Base-by-base conservation (phyloP, 768 basidiomycete genomes). In the Boletus reticuloceps region DNA sequence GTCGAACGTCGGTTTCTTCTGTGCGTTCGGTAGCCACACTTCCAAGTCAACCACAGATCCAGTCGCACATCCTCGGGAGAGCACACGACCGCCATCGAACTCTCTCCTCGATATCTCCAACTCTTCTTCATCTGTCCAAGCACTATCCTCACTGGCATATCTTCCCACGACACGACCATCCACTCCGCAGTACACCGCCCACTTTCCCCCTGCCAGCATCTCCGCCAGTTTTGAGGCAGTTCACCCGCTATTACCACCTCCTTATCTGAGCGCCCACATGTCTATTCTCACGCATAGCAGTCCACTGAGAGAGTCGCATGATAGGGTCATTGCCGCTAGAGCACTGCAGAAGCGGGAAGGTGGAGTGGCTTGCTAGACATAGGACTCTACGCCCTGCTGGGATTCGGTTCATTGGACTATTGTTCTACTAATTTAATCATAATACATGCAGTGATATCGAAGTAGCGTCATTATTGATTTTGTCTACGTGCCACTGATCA, bases 201-300 rank as follows among this genome's bases (percentile, higher is more conserved):
- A 83, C 70, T 89, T 91, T 72, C 87, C 89, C 10, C 78, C 82
- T 1, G 69, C 73, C n/a, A 84, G 82, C 52, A 77, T 81, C 17
- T 76, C 78, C 46, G 72, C 73, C 22, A 76, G 82, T 51, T 71
- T 82, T 19, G 86, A 89, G 64, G 74, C 72, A 25, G 81, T 86
- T 10, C 89, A 91, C 65, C 81, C 87, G 0, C 75, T 90, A 17
- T 76, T 91, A 22, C 89, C 89, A 1, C 79, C 81, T 4, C 88
- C 88, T 40, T 90, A 89, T 64, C 68, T 88, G 57, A 80, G 75
- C 60, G 82, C 85, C 54, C 89, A 91, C 55, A 74, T 90, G 68
- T 86, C 86, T 19, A 80, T 88, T 45, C 73, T 89, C 32, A 74
- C 79, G 17, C 78, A 84, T 68, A 78, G 85, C 47, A 82, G 79